Conservation (phyloP, 352 stramenopile species). For the Phytophthora kernoviae region DNA sequence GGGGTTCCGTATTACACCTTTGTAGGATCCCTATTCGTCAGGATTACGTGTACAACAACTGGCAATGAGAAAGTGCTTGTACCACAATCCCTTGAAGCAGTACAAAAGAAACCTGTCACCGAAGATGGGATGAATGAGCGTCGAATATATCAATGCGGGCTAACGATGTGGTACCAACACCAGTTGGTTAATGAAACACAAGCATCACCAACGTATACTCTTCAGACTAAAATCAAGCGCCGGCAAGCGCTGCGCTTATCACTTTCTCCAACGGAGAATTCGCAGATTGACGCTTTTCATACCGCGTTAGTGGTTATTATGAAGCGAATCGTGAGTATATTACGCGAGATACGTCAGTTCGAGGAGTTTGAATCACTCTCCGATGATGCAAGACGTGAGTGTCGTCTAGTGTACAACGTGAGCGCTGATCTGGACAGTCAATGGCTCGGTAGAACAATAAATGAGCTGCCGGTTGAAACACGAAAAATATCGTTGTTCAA, state of each 20-base stretch:
- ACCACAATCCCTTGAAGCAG: not conserved
- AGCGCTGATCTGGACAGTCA: conserved; percentile 51
- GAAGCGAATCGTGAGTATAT: conserved; percentile 56
- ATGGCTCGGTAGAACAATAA: conserved; percentile 57
- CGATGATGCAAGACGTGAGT: conserved; percentile 52
- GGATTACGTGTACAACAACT: conserved; percentile 28
- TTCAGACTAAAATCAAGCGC: conserved; percentile 45
- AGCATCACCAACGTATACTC: conserved; percentile 10
- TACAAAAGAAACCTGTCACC: not conserved
- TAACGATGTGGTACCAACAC: conserved; percentile 44
- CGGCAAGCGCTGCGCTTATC: conserved; percentile 53
- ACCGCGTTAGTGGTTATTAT: conserved; percentile 52
- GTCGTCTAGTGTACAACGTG: conserved; percentile 55
- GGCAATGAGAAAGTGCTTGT: not conserved
- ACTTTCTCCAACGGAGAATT: conserved; percentile 62
- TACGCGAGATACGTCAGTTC: conserved; percentile 62
- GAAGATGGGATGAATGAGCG: not conserved
- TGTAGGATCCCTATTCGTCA: conserved; percentile 47
- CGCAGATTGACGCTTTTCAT: conserved; percentile 67
- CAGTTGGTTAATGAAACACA: conserved; percentile 17
- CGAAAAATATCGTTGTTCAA: conserved; percentile 63
- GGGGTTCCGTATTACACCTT: conserved; percentile 58
- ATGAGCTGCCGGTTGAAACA: conserved; percentile 55
- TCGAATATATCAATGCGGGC: conserved; percentile 15
- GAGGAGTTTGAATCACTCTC: conserved; percentile 63